Percentiles rank a stretch among this genome's conserved stretches.
Conservation (phyloP, 78 protist genomes). For the Dictyostelium purpureum region DNA sequence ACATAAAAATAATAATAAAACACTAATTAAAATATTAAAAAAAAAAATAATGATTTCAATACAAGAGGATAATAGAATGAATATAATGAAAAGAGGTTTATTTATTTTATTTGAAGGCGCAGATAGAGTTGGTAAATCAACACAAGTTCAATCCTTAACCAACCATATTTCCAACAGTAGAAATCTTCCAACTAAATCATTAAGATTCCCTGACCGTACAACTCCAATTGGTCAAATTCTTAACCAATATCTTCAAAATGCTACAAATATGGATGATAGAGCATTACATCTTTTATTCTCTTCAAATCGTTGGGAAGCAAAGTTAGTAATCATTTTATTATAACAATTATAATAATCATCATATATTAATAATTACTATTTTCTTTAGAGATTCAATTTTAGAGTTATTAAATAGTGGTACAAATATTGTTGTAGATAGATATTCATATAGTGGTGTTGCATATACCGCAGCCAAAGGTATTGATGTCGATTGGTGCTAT, state of each 20-base stretch:
- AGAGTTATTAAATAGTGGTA: constrained; percentile 76
- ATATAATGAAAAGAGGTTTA: constrained; percentile 87
- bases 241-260: constrained; percentile 83
- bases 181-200: background rate
- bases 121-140: constrained; percentile 92
- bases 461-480: constrained; percentile 93
- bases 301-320: constrained; percentile 92
- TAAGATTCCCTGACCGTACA: constrained; percentile 84
- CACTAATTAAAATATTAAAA: too few species aligned
- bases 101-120: constrained; percentile 91
- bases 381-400: constrained; percentile 37
- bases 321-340: background rate
- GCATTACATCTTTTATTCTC: constrained; percentile 92
- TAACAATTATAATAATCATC: background rate
- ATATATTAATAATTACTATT: background rate
- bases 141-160: constrained; percentile 69
- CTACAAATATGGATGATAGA: constrained; percentile 85
- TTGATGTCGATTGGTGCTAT: constrained; percentile 91
- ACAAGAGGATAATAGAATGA: background rate
- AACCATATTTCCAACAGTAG: background rate
- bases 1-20: too few species aligned
- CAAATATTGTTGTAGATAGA: constrained; percentile 87
- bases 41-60: too few species aligned
- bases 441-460: constrained; percentile 95
- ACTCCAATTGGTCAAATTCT: constrained; percentile 88